A percentile compares a stretch with the other conserved stretches of the same genome.
Evolutionary conservation across 2,329 filamentous ascomycete genomes (phyloP).

Genomic region (Ceratocystis albifundus): DNA sequence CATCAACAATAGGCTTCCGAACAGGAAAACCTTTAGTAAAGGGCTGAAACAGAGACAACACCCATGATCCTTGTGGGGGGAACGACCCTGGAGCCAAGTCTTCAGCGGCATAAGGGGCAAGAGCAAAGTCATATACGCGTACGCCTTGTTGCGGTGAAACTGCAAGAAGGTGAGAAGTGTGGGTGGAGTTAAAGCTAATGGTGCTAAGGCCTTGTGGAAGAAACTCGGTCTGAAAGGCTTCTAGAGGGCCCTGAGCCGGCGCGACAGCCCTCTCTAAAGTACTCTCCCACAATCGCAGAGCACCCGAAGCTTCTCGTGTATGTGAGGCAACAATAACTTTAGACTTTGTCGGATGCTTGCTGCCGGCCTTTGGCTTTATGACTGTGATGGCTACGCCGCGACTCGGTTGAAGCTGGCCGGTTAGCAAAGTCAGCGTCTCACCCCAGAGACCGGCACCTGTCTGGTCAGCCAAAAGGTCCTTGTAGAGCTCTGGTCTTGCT

Average conservation of each 20-base stretch:
- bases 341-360: slow-evolving; percentile 32
- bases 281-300: slow-evolving; percentile 48
- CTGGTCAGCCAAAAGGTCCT: slow-evolving; percentile 40
- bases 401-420: slow-evolving; percentile 42
- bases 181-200: slow-evolving; percentile 50
- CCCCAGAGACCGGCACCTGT: slow-evolving; percentile 53
- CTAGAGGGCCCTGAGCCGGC: slow-evolving; percentile 28
- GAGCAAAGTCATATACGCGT: slow-evolving; percentile 50
- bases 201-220: slow-evolving; percentile 43
- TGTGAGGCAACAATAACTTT: slow-evolving; percentile 49
- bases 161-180: slow-evolving; percentile 46
- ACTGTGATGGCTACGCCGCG: slow-evolving; percentile 47
- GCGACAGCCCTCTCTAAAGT: slow-evolving; percentile 34
- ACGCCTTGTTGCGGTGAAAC: slow-evolving; percentile 46
- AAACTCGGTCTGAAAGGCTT: slow-evolving; percentile 50
- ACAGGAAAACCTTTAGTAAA: slow-evolving; percentile 40
- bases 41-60: slow-evolving; percentile 49
- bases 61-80: slow-evolving; percentile 51
- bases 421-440: slow-evolving; percentile 44
- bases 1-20: slow-evolving; percentile 50
- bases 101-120: slow-evolving; percentile 42
- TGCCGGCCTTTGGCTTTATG: slow-evolving; percentile 31
- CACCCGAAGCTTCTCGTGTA: slow-evolving; percentile 47
- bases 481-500: slow-evolving; percentile 41
- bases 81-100: slow-evolving; percentile 41